phyloP scores from a whole-genome alignment of 2,329 filamentous ascomycete genomes.

The Pseudogymnoascus sp. region DNA sequence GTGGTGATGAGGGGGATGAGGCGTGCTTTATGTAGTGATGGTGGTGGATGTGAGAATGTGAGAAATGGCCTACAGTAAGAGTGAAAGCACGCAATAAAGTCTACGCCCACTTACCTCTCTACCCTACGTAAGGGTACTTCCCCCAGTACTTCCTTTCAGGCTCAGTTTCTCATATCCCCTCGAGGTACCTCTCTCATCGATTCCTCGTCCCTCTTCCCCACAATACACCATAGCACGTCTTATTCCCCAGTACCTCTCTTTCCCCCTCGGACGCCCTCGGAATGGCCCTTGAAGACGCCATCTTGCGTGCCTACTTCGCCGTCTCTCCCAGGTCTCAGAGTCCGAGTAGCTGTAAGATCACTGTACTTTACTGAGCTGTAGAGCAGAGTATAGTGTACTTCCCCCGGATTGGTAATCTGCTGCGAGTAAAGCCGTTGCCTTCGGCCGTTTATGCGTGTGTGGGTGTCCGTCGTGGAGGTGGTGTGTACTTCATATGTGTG shows the following conservation, averaged over 20 bases:
- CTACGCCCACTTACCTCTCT: not conserved
- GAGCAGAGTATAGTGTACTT: not conserved
- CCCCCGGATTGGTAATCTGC: not conserved
- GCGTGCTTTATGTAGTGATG: conserved; percentile 1
- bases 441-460: not conserved
- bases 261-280: not conserved
- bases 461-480: not conserved
- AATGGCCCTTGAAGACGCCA: not conserved
- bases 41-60: not conserved
- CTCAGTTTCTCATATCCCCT: not conserved
- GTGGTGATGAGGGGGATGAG: not conserved
- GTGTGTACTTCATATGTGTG: conserved; percentile 1
- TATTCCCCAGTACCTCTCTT: not conserved
- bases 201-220: not conserved
- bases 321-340: not conserved
- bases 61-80: not conserved
- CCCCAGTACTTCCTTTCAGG: not conserved
- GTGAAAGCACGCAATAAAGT: not conserved
- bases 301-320: not conserved
- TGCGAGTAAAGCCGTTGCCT: not conserved
- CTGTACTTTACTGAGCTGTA: not conserved
- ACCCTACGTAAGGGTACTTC: not conserved
- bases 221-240: conserved; percentile 2
- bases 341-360: not conserved
- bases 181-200: not conserved